A percentile compares a stretch with the other conserved stretches of the same genome.
Conservation (phyloP, 2,329 filamentous ascomycete genomes). For the Cladosporium sp. region DNA sequence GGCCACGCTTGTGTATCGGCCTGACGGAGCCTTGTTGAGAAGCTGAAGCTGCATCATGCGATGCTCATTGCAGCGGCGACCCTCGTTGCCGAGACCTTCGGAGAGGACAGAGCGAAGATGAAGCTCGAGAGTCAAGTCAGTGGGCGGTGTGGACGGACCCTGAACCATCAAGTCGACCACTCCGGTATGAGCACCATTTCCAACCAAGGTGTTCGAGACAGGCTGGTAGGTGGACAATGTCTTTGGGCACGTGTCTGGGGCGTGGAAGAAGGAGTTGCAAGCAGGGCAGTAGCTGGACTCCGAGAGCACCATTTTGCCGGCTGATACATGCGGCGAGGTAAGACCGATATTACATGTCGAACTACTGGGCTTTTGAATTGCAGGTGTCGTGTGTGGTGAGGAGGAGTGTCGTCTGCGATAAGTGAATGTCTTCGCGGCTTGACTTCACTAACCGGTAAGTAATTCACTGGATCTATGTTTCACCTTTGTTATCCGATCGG, state of each 20-base stretch:
- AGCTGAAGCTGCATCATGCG: neutral
- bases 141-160: too few relatives aligned
- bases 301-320: neutral
- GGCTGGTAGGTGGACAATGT: neutral
- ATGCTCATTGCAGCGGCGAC: neutral
- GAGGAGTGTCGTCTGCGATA: neutral
- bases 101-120: neutral
- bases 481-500: neutral
- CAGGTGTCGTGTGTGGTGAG: neutral
- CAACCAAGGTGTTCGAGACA: neutral
- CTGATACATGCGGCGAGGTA: neutral
- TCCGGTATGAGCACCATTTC: neutral
- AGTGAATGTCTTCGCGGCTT: neutral
- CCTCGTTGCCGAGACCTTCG: neutral
- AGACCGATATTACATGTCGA: neutral
- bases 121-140: neutral
- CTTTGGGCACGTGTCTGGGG: neutral
- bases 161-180: neutral
- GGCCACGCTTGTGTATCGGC: neutral
- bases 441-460: neutral
- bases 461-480: neutral
- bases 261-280: slow-evolving; percentile 6
- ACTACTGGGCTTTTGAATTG: neutral
- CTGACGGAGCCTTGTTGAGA: neutral
- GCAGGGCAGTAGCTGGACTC: neutral